These are phyloP conservation scores for Syzygium syzygioides DNA, from an alignment of 441 rosid genomes.

Conservation along the genomic window DNA sequence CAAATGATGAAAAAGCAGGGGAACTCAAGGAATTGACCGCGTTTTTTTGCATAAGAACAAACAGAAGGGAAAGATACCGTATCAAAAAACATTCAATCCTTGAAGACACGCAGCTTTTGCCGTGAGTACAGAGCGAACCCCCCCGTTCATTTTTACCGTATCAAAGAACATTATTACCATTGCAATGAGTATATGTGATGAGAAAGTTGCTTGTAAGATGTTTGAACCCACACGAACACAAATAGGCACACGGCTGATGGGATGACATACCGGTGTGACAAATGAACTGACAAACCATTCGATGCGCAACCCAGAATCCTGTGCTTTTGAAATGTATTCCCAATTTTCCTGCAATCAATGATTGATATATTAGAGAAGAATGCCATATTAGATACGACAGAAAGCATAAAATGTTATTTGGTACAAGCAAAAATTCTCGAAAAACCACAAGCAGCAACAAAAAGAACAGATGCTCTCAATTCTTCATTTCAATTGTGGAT, in stretches of 20 bases:
- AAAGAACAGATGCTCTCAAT: background rate
- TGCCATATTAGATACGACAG: background rate
- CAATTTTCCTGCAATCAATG: constrained; percentile 55
- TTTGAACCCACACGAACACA: background rate
- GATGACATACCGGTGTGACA: constrained; percentile 68
- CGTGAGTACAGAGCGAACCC: background rate
- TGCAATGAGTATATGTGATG: no score
- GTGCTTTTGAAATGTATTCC: constrained; percentile 56
- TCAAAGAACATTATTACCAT: no score
- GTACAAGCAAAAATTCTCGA: background rate
- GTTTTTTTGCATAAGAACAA: background rate
- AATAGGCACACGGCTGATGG: background rate
- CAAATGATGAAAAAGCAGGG: background rate
- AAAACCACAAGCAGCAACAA: background rate
- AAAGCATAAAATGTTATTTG: background rate
- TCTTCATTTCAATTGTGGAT: background rate
- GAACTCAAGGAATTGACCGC: background rate
- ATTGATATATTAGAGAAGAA: background rate
- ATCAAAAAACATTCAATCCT: background rate
- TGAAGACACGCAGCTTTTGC: background rate
- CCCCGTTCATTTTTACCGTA: background rate
- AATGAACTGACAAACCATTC: constrained; percentile 56
- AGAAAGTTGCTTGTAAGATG: background rate
- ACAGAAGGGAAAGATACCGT: background rate
- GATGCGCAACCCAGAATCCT: constrained; percentile 65